Percentiles rank a stretch among this genome's conserved stretches.
Conservation (phyloP, 305 asterid species). For the Ilex paraguariensis region DNA sequence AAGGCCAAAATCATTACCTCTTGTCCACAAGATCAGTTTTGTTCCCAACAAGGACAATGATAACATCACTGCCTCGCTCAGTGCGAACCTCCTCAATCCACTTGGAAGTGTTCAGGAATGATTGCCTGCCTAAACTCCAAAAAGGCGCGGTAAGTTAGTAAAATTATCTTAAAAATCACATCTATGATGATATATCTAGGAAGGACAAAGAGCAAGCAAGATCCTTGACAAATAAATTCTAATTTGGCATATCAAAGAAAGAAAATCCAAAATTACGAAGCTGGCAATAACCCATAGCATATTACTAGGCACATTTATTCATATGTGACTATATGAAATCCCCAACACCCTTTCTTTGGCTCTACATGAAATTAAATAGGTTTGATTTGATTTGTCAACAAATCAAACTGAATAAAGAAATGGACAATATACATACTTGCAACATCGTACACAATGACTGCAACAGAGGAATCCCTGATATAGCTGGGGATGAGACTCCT, state of each 20-base stretch:
- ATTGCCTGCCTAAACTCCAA: conserved; percentile 44
- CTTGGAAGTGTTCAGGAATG: conserved; percentile 58
- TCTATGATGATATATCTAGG: background rate
- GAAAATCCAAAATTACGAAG: too few relatives aligned
- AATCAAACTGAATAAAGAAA: background rate
- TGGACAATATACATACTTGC: conserved; percentile 52
- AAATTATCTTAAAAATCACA: background rate
- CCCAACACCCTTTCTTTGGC: too few relatives aligned
- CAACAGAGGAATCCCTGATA: conserved; percentile 90
- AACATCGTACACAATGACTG: conserved; percentile 85
- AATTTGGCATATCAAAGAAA: too few relatives aligned
- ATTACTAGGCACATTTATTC: too few relatives aligned
- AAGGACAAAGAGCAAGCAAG: too few relatives aligned
- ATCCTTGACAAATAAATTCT: too few relatives aligned
- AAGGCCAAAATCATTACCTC: conserved; percentile 29
- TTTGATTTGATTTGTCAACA: too few relatives aligned
- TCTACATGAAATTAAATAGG: too few relatives aligned
- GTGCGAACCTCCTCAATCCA: conserved; percentile 72
- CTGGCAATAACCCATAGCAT: too few relatives aligned
- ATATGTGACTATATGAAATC: too few relatives aligned
- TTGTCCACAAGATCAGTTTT: conserved; percentile 76
- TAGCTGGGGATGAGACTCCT: conserved; percentile 92
- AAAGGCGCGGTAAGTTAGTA: background rate
- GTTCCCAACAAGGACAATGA: conserved; percentile 69
- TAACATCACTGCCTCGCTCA: conserved; percentile 79